Evolutionary conservation across 1,284 basidiomycete species (phyloP), one percentile per base, ranked within the genome.

Genomic region (Neonothopanus nambi): DNA sequence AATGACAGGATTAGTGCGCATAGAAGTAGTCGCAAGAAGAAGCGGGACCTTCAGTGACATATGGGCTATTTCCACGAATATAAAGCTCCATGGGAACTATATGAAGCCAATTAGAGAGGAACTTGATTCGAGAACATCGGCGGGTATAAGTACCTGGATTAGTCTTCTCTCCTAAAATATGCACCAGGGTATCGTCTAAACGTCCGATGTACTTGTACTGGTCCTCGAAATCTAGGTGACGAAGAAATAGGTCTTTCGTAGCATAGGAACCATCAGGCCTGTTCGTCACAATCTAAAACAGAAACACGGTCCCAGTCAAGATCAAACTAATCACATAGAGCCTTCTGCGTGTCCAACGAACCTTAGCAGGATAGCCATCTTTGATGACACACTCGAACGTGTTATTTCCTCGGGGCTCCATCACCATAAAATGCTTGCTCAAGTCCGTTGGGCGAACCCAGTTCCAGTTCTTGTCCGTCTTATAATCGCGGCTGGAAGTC

Each of bases 391-490:
- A 68, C 61, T 87, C 84, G 58, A 71, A 81, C 0, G 75, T 76
- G 37, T 70, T 70, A 12, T 68, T 67, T 0, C 74, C 78, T 37
- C 68, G 70, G 11, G 73, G 69, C 49, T 77, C 76, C 52, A 82
- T 73, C 36, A 69, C 67, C 48, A 81, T 59, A 64, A 76, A 82
- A 40, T 75, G 63, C 7, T 63, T 60, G 30, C 57, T 63, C 11
- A 62, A 38, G 1, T 61, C 53, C 39, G 57, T 57, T 1, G 72
- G 58, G 53, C 79, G 62, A 62, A 84, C 67, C 72, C 78, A 85
- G 60, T 81, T 82, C 84, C 85, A 87, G 18, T 66, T 75, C 58
- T 80, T 80, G 69, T 87, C 85, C 5, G 56, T 66, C 1, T 61
- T 64, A 57, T 79, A 84, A 54, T 80, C 71, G 11, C 81, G 74